These are phyloP conservation scores for Fragaria ananassa DNA, from an alignment of 306 rosid species.

Conservation along the genomic window DNA sequence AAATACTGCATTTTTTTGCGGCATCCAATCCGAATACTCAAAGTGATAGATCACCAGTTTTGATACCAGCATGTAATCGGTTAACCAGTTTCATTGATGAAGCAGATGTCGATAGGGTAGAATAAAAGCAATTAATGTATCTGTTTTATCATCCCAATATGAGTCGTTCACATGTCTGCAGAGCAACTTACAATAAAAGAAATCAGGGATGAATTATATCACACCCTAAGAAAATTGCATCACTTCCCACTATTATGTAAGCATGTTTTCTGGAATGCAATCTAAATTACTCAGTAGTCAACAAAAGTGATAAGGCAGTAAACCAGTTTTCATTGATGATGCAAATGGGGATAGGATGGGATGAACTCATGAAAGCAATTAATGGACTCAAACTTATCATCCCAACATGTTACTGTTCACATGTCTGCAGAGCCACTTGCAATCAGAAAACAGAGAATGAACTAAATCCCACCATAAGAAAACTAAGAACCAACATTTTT, in stretches of 20 bases:
- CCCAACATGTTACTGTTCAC: background rate
- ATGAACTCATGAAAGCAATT: constrained; percentile 9
- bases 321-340: background rate
- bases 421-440: constrained; percentile 4
- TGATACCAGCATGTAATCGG: background rate
- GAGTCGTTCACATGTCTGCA: constrained; percentile 10
- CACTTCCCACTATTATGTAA: background rate
- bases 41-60: background rate
- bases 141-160: background rate
- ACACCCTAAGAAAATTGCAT: background rate
- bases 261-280: constrained; percentile 8
- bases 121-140: background rate
- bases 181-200: background rate
- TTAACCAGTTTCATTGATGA: constrained; percentile 13
- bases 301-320: background rate
- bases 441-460: background rate
- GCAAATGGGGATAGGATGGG: constrained; percentile 4
- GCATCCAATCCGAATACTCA: background rate
- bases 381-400: background rate
- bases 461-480: background rate
- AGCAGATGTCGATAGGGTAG: constrained; percentile 1
- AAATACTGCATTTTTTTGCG: background rate
- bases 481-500: background rate
- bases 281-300: background rate
- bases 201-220: background rate